Percentiles rank a stretch among this genome's conserved stretches.
Conservation (phyloP, 2,329 filamentous ascomycete genomes). For the Penicillium sp. region DNA sequence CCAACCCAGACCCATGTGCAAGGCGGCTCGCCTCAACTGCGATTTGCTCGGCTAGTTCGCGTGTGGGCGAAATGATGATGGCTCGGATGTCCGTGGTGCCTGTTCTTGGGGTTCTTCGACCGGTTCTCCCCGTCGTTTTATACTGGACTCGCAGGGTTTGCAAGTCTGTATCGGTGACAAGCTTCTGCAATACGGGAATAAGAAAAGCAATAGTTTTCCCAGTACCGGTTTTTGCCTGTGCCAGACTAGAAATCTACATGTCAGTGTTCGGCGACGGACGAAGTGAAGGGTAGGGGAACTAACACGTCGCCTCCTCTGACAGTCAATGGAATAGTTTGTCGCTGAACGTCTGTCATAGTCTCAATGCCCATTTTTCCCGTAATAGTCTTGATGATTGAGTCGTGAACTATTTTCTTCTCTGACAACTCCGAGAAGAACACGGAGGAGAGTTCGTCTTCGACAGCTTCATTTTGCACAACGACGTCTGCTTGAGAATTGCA, state of each 20-base stretch:
- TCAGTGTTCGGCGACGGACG: slow-evolving; percentile 26
- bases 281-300: slow-evolving; percentile 38
- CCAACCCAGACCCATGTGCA: slow-evolving; percentile 66
- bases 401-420: slow-evolving; percentile 58
- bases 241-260: slow-evolving; percentile 61
- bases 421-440: slow-evolving; percentile 32
- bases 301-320: slow-evolving; percentile 83
- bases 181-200: slow-evolving; percentile 80
- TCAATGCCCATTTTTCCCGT: slow-evolving; percentile 74
- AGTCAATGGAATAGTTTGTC: slow-evolving; percentile 78
- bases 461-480: slow-evolving; percentile 24
- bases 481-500: slow-evolving; percentile 33
- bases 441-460: slow-evolving; percentile 7
- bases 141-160: slow-evolving; percentile 31
- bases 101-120: background rate
- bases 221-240: slow-evolving; percentile 95
- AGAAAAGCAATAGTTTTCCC: slow-evolving; percentile 96
- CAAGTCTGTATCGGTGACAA: slow-evolving; percentile 64
- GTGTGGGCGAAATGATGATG: slow-evolving; percentile 66
- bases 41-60: slow-evolving; percentile 69
- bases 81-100: slow-evolving; percentile 58
- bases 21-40: slow-evolving; percentile 74
- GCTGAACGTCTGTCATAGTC: slow-evolving; percentile 91
- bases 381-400: slow-evolving; percentile 70
- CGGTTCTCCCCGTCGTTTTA: slow-evolving; percentile 46